These are phyloP conservation scores for Trypanosomatidae sp. DNA, from an alignment of 208 protist species.

Conservation along the genomic window DNA sequence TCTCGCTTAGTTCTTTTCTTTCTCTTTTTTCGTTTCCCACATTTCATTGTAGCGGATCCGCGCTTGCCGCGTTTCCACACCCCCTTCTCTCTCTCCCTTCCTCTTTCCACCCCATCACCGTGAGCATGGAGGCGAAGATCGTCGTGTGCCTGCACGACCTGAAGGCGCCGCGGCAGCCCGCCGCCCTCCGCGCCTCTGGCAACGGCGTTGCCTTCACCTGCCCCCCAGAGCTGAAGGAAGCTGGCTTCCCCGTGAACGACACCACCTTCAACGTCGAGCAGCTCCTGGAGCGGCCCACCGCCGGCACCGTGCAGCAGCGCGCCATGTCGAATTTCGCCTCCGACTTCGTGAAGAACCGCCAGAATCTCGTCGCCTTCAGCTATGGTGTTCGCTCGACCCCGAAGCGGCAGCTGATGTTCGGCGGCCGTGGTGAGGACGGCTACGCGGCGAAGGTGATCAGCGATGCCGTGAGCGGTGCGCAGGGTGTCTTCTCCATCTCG, in stretches of 20 bases:
- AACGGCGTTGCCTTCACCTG: slow-evolving; percentile 59
- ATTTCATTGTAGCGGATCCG: no score
- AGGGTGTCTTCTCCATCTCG: slow-evolving; percentile 68
- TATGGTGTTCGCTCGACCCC: slow-evolving; percentile 86
- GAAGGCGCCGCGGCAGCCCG: slow-evolving; percentile 33
- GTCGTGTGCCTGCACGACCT: slow-evolving; percentile 68
- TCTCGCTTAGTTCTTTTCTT: no score
- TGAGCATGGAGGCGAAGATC: slow-evolving; percentile 71
- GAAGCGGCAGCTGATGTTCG: slow-evolving; percentile 83
- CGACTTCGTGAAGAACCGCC: slow-evolving; percentile 58
- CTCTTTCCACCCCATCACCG: neutral
- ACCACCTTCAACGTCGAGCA: slow-evolving; percentile 64
- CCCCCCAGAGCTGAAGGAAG: slow-evolving; percentile 53
- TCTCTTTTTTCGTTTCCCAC: no score
- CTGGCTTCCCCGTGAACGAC: slow-evolving; percentile 70
- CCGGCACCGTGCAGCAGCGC: slow-evolving; percentile 30
- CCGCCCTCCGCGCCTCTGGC: slow-evolving; percentile 37
- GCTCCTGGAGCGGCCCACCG: slow-evolving; percentile 44
- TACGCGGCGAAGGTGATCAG: slow-evolving; percentile 69
- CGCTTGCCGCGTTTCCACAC: no score
- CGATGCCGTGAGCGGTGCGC: slow-evolving; percentile 45
- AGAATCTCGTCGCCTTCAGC: slow-evolving; percentile 86
- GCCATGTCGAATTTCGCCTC: slow-evolving; percentile 37
- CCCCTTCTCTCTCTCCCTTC: slow-evolving; percentile 3
- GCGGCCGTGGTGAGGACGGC: slow-evolving; percentile 49